Evolutionary conservation across 352 stramenopile genomes (phyloP).

Genomic region (Pythium myriotylum): DNA sequence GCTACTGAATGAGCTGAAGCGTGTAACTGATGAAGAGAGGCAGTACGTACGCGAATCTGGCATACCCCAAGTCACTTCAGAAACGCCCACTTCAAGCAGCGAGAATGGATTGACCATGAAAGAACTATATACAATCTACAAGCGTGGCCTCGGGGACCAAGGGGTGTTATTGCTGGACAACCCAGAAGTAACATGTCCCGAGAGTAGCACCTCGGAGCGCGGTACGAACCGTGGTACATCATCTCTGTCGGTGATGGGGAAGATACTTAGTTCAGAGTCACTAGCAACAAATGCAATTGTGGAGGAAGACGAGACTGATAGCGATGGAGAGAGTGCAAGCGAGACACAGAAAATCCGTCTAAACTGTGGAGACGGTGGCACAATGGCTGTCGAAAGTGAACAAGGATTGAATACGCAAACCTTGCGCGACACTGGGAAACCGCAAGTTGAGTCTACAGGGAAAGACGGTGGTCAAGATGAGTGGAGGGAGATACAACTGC

Average conservation of each 20-base stretch:
- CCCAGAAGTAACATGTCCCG: constrained; percentile 5
- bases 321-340: constrained; percentile 7
- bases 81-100: background rate
- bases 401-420: constrained; percentile 18
- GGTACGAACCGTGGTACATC: background rate
- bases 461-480: constrained; percentile 23
- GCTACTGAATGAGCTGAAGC: constrained; percentile 9
- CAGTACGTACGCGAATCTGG: constrained; percentile 5
- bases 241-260: constrained; percentile 42
- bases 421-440: background rate
- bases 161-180: constrained; percentile 55
- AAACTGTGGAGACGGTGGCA: constrained; percentile 15
- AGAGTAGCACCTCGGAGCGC: background rate
- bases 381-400: constrained; percentile 9
- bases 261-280: constrained; percentile 44
- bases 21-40: constrained; percentile 24
- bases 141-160: constrained; percentile 76
- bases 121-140: constrained; percentile 83
- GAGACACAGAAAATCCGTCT: background rate
- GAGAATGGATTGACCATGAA: constrained; percentile 51
- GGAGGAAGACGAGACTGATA: constrained; percentile 30
- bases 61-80: background rate
- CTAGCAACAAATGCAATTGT: constrained; percentile 41
- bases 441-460: too few species aligned
- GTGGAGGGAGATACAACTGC: constrained; percentile 66